Percentiles rank a stretch among this genome's conserved stretches.
Evolutionary conservation across 129 eudicot genomes (phyloP).

Genomic region (Pseudognaphalium luteoalbum): DNA sequence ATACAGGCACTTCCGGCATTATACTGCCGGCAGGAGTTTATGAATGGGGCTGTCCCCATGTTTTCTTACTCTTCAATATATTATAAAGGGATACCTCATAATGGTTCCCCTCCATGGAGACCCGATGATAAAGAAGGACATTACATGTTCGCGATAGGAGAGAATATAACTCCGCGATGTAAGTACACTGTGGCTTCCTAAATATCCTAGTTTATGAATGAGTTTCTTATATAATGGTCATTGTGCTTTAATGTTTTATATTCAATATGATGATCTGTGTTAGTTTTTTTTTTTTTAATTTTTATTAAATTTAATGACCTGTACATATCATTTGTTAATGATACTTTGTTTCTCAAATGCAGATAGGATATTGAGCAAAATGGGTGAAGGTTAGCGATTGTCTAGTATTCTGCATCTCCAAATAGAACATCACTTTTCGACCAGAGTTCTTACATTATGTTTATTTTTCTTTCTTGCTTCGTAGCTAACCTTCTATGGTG

Average conservation of each 20-base stretch:
- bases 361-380: conserved; percentile 86
- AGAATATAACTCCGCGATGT: conserved; percentile 84
- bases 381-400: conserved; percentile 85
- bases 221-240: background rate
- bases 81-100: conserved; percentile 72
- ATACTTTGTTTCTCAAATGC: conserved; percentile 35
- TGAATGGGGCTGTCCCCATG: conserved; percentile 55
- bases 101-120: conserved; percentile 92
- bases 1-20: conserved; percentile 69
- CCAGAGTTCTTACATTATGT: background rate
- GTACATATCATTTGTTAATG: background rate
- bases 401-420: conserved; percentile 14
- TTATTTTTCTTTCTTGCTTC: background rate
- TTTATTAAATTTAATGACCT: conserved; percentile 3
- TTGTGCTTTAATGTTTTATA: background rate
- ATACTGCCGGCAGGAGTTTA: conserved; percentile 63
- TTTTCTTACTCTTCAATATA: conserved; percentile 82
- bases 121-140: conserved; percentile 93
- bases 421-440: background rate
- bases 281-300: conserved; percentile 1
- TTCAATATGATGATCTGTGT: background rate
- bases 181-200: conserved; percentile 31
- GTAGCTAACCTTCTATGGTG: background rate
- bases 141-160: conserved; percentile 72
- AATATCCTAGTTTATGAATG: background rate